phyloP scores from a whole-genome alignment of 768 basidiomycete genomes.

The Tylopilus balloui region DNA sequence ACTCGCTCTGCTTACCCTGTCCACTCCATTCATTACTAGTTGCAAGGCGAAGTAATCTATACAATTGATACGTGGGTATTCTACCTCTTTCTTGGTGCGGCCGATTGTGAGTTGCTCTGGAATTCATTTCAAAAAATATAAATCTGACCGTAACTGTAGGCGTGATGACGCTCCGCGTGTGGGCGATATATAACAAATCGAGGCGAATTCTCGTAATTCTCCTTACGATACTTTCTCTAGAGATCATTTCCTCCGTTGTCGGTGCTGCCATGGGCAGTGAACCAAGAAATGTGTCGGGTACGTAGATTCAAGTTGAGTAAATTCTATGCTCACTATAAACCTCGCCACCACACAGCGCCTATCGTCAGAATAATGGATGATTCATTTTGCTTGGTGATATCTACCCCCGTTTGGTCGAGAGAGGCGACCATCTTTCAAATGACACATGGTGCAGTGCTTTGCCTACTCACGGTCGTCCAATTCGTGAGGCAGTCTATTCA shows the following conservation, averaged over 20 bases:
- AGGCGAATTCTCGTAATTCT: not conserved
- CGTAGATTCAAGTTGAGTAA: not conserved
- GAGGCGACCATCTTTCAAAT: not conserved
- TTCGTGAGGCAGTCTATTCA: not conserved
- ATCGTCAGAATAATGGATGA: not conserved
- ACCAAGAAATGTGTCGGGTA: not conserved
- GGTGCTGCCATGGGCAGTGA: not conserved
- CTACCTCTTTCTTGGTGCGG: not conserved
- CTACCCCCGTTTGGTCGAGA: not conserved
- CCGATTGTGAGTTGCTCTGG: conserved; percentile 1
- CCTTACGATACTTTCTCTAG: not conserved
- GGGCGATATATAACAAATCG: not conserved
- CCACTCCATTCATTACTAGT: not conserved
- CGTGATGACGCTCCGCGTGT: conserved; percentile 2
- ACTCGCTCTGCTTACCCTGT: not conserved
- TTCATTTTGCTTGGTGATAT: not conserved
- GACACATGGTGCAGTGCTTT: not conserved
- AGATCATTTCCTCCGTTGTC: not conserved
- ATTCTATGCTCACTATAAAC: not conserved
- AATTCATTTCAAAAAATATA: not conserved
- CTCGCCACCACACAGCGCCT: not conserved
- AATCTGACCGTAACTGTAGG: not conserved
- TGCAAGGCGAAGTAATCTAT: not conserved
- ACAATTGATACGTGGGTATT: not conserved
- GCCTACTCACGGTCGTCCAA: not conserved